A percentile compares a stretch with the other conserved stretches of the same genome.
These are phyloP conservation scores for Mrakia hoshinonis DNA, from an alignment of 768 basidiomycete genomes.

Conservation along the genomic window DNA sequence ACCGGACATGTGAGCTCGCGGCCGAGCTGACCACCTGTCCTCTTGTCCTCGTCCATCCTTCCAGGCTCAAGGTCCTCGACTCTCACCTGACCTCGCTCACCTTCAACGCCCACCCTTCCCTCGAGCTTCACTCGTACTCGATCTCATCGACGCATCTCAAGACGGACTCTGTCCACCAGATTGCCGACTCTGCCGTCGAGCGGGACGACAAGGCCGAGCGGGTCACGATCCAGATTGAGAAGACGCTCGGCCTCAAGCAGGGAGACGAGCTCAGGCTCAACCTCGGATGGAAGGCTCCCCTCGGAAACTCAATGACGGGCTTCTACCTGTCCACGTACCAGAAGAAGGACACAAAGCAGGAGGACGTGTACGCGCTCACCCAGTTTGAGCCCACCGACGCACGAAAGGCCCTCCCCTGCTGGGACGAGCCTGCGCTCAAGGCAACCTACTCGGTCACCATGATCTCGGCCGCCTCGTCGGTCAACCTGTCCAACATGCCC, in stretches of 20 bases:
- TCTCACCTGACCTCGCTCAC: conserved; percentile 50
- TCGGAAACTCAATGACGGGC: conserved; percentile 68
- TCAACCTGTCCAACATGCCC: conserved; percentile 82
- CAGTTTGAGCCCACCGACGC: conserved; percentile 24
- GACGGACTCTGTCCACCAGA: conserved; percentile 42
- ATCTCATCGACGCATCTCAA: conserved; percentile 53
- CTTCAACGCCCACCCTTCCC: conserved; percentile 54
- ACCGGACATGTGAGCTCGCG: not conserved
- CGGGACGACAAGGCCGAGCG: conserved; percentile 60
- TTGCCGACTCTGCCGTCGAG: conserved; percentile 45
- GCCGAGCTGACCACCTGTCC: not conserved
- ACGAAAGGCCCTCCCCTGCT: conserved; percentile 24
- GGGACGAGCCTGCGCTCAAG: conserved; percentile 60
- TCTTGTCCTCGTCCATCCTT: conserved; percentile 6
- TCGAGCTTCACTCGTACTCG: conserved; percentile 53
- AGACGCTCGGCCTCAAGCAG: conserved; percentile 45
- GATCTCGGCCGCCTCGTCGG: conserved; percentile 66
- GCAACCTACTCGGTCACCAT: conserved; percentile 63
- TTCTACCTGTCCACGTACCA: conserved; percentile 21
- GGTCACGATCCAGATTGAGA: conserved; percentile 53
- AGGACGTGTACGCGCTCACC: not conserved
- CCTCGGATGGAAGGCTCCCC: conserved; percentile 57
- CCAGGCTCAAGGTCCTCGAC: conserved; percentile 56
- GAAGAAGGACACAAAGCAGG: not conserved
- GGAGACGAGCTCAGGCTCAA: conserved; percentile 50